Percentiles rank a stretch among this genome's conserved stretches.
These are phyloP conservation scores for Tripidium arundinaceum DNA, from an alignment of 202 grass and related monocot genomes.

Conservation along the genomic window DNA sequence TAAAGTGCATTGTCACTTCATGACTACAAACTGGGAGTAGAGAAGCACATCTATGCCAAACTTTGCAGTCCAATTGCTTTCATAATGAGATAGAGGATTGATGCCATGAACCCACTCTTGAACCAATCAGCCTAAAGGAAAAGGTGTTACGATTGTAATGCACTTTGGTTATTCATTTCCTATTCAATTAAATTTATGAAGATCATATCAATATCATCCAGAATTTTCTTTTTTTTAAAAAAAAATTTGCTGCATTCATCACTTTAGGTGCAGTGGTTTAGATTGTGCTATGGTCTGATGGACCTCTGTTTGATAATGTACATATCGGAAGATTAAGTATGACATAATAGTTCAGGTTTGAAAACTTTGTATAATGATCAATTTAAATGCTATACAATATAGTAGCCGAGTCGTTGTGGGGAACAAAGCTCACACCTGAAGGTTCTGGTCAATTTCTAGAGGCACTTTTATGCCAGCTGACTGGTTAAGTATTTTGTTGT, in stretches of 20 bases:
- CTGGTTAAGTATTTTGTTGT: not conserved
- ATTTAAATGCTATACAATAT: not conserved
- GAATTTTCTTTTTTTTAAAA: too few species aligned
- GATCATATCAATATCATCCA: not conserved
- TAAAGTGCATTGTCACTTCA: not conserved
- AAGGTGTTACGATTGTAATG: not conserved
- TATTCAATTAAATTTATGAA: not conserved
- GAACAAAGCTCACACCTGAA: not conserved
- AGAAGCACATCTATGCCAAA: not conserved
- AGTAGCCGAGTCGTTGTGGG: not conserved
- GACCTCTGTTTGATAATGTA: not conserved
- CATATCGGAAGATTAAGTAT: not conserved
- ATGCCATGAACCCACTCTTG: not conserved
- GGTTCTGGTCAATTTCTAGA: slow-evolving; percentile 7
- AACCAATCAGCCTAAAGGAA: not conserved
- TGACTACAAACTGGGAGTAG: not conserved
- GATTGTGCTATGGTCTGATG: not conserved
- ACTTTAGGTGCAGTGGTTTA: not conserved
- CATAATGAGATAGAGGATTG: not conserved
- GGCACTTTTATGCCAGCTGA: not conserved
- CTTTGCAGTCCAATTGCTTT: not conserved
- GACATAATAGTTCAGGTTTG: not conserved
- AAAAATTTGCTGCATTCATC: not conserved
- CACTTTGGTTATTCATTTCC: not conserved
- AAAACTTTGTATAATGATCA: not conserved